Conservation (phyloP, 2,329 filamentous ascomycete genomes). For the Capronia epimyces region DNA sequence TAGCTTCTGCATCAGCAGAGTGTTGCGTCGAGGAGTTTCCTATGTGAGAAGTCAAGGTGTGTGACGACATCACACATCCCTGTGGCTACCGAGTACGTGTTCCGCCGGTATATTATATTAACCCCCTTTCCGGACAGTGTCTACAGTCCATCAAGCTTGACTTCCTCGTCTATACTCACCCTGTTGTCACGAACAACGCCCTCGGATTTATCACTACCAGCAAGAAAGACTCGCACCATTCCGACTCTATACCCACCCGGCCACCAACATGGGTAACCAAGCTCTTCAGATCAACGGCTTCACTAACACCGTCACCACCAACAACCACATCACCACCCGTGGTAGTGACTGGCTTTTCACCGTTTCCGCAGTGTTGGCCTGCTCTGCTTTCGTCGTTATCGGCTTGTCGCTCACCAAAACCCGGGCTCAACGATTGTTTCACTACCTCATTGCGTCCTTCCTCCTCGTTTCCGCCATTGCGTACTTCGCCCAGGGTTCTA, state of each 20-base stretch:
- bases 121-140: background rate
- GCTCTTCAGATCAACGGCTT: constrained; percentile 27
- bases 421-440: constrained; percentile 23
- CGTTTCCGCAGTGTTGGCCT: constrained; percentile 23
- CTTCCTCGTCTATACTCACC: too few species aligned
- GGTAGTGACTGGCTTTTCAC: constrained; percentile 29
- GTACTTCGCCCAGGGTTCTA: constrained; percentile 64
- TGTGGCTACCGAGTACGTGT: too few species aligned
- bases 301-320: constrained; percentile 28
- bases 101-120: background rate
- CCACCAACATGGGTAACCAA: constrained; percentile 24
- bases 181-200: too few species aligned
- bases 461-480: constrained; percentile 44
- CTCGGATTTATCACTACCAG: too few species aligned
- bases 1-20: background rate
- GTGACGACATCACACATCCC: background rate
- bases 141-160: background rate
- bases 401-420: constrained; percentile 25
- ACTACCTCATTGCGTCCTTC: constrained; percentile 28
- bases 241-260: background rate
- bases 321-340: constrained; percentile 29
- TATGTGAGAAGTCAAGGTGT: background rate
- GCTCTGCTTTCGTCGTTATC: constrained; percentile 22
- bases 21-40: background rate
- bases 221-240: too few species aligned